Evolutionary conservation across 352 stramenopile species (phyloP).

Genomic region (Globisporangium cederbergense): DNA sequence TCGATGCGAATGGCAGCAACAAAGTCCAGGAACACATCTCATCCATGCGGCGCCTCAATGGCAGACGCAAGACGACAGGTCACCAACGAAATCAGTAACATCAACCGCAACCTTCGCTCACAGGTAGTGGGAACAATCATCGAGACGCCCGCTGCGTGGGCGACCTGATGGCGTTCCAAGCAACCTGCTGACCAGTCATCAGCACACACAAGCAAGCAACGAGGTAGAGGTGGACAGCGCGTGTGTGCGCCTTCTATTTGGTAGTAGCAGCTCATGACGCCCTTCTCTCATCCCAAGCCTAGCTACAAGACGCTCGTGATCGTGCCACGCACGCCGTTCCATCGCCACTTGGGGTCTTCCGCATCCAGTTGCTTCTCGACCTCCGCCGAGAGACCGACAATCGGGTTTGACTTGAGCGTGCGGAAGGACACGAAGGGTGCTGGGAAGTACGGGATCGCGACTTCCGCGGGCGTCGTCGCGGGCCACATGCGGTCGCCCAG

Average conservation of each 20-base stretch:
- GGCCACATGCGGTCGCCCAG: conserved; percentile 92
- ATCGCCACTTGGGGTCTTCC: conserved; percentile 59
- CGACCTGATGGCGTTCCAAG: neutral
- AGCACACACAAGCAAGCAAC: neutral
- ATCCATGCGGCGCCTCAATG: neutral
- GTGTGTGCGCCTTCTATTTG: neutral
- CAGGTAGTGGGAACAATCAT: neutral
- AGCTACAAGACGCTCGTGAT: conserved; percentile 51
- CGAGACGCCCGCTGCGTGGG: neutral
- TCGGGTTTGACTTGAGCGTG: conserved; percentile 71
- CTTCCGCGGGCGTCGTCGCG: conserved; percentile 70
- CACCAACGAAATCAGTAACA: neutral
- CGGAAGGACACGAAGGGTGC: conserved; percentile 63
- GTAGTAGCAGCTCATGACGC: neutral
- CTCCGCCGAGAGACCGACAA: conserved; percentile 44
- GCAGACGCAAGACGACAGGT: neutral
- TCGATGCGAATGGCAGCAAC: neutral
- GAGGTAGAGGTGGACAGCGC: neutral
- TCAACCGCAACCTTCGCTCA: neutral
- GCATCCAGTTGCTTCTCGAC: conserved; percentile 40
- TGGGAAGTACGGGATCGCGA: conserved; percentile 81
- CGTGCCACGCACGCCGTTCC: conserved; percentile 62
- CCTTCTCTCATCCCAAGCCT: neutral
- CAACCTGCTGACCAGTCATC: neutral
- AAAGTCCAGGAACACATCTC: neutral